These are phyloP conservation scores for Shiraia bambusicola DNA, from an alignment of 2,329 filamentous ascomycete genomes.

Conservation along the genomic window DNA sequence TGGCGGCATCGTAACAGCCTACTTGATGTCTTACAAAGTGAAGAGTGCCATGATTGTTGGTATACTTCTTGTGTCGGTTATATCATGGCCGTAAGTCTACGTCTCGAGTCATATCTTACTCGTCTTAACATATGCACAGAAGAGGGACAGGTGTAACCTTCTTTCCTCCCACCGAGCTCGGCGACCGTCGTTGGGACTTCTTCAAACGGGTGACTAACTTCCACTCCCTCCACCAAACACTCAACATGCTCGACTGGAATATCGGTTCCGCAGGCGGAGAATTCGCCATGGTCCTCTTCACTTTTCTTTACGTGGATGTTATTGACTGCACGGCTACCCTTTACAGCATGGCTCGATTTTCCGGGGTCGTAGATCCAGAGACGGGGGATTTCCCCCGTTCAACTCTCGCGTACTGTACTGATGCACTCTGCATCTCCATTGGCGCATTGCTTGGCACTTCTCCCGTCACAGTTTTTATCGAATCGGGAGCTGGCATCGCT, in stretches of 20 bases:
- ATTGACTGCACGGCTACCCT: conserved; percentile 84
- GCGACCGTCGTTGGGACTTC: conserved; percentile 73
- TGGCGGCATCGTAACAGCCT: conserved; percentile 75
- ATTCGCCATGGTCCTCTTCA: conserved; percentile 80
- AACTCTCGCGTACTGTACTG: conserved; percentile 79
- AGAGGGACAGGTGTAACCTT: conserved; percentile 73
- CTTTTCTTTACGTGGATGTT: conserved; percentile 90
- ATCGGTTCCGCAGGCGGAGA: conserved; percentile 67
- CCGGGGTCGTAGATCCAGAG: conserved; percentile 73
- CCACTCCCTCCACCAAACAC: conserved; percentile 69
- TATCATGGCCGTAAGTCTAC: conserved; percentile 70
- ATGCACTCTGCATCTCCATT: conserved; percentile 78
- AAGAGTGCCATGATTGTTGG: conserved; percentile 84
- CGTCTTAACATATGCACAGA: conserved; percentile 27
- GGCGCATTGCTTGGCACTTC: conserved; percentile 76
- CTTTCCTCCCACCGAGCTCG: conserved; percentile 70
- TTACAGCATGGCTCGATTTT: conserved; percentile 86
- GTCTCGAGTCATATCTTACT: neutral
- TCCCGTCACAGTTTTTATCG: conserved; percentile 83
- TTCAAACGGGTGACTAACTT: conserved; percentile 85
- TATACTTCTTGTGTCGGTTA: conserved; percentile 79
- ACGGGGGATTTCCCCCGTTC: conserved; percentile 88
- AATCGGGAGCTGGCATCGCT: conserved; percentile 83
- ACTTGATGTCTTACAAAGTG: conserved; percentile 81
- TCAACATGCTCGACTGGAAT: conserved; percentile 74